A percentile compares a stretch with the other conserved stretches of the same genome.
These are phyloP conservation scores for Aspergillus wentii DNA, from an alignment of 495 filamentous ascomycete genomes.

Conservation along the genomic window DNA sequence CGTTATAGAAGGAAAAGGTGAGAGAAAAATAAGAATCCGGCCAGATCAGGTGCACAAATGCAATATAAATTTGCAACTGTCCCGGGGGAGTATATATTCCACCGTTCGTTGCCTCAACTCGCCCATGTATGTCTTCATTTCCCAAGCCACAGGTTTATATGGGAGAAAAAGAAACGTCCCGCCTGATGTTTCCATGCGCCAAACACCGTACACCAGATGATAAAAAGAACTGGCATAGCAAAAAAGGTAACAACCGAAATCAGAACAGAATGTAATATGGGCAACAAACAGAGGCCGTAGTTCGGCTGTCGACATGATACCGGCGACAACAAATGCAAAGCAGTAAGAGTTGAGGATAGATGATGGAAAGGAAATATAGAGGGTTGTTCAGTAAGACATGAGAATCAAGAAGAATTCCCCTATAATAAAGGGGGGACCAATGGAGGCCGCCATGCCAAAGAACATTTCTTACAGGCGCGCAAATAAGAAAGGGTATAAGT, in stretches of 20 bases:
- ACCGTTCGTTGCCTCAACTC: constrained; percentile 4
- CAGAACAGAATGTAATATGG: constrained; percentile 15
- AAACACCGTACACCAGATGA: constrained; percentile 20
- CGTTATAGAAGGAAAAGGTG: constrained; percentile 2
- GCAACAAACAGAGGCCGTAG: constrained; percentile 6
- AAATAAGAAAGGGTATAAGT: constrained; percentile 22
- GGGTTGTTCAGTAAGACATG: constrained; percentile 4
- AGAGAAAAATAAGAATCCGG: constrained; percentile 3
- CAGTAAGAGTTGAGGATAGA: constrained; percentile 1
- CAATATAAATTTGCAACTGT: constrained; percentile 5
- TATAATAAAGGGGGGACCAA: constrained; percentile 7
- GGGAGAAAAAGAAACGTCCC: constrained; percentile 9
- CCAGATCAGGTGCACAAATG: background rate
- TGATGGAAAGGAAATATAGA: constrained; percentile 2
- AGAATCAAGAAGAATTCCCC: constrained; percentile 6
- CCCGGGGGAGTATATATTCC: constrained; percentile 1
- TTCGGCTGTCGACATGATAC: constrained; percentile 10
- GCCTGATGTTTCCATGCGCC: constrained; percentile 18
- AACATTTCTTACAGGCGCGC: constrained; percentile 20
- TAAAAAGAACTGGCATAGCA: constrained; percentile 14
- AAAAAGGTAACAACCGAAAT: constrained; percentile 20
- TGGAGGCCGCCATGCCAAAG: constrained; percentile 10
- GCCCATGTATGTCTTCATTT: constrained; percentile 14
- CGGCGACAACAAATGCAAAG: constrained; percentile 18
- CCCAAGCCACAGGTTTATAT: constrained; percentile 13